These are phyloP conservation scores for Xylaria multiplex DNA, from an alignment of 2,329 filamentous ascomycete species.

Conservation along the genomic window DNA sequence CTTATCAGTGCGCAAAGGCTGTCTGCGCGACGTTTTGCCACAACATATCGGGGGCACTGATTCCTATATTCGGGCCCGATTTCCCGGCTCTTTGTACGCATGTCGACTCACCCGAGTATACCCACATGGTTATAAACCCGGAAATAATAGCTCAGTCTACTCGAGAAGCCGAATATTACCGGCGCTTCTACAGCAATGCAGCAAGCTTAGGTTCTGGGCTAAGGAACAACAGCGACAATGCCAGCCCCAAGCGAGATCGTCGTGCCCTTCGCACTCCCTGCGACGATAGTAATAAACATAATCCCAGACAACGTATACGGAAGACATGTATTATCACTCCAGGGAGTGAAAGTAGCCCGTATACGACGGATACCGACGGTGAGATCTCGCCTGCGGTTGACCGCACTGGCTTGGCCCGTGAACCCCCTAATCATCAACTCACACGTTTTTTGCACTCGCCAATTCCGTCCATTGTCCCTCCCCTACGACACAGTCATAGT, in stretches of 20 bases:
- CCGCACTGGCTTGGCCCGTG: slow-evolving; percentile 36
- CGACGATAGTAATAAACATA: slow-evolving; percentile 39
- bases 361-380: slow-evolving; percentile 55
- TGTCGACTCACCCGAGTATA: slow-evolving; percentile 71
- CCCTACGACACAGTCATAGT: slow-evolving; percentile 36
- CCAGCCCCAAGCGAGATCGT: slow-evolving; percentile 43
- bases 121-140: slow-evolving; percentile 72
- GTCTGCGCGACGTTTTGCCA: slow-evolving; percentile 91
- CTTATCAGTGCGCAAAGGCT: slow-evolving; percentile 84
- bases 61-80: slow-evolving; percentile 86
- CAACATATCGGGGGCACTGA: slow-evolving; percentile 82
- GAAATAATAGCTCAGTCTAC: slow-evolving; percentile 64
- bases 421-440: slow-evolving; percentile 18
- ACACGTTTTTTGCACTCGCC: slow-evolving; percentile 41
- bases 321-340: slow-evolving; percentile 46
- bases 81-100: slow-evolving; percentile 79
- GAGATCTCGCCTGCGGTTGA: slow-evolving; percentile 48
- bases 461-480: slow-evolving; percentile 33
- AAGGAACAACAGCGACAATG: slow-evolving; percentile 26
- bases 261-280: slow-evolving; percentile 45
- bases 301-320: slow-evolving; percentile 43
- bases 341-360: slow-evolving; percentile 50
- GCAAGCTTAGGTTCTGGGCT: slow-evolving; percentile 30
- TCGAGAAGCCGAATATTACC: slow-evolving; percentile 58
- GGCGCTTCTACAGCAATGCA: slow-evolving; percentile 49